Evolutionary conservation across 768 basidiomycete species (phyloP), one percentile per base, ranked within the genome.

Genomic region (Rhodocollybia butyracea): DNA sequence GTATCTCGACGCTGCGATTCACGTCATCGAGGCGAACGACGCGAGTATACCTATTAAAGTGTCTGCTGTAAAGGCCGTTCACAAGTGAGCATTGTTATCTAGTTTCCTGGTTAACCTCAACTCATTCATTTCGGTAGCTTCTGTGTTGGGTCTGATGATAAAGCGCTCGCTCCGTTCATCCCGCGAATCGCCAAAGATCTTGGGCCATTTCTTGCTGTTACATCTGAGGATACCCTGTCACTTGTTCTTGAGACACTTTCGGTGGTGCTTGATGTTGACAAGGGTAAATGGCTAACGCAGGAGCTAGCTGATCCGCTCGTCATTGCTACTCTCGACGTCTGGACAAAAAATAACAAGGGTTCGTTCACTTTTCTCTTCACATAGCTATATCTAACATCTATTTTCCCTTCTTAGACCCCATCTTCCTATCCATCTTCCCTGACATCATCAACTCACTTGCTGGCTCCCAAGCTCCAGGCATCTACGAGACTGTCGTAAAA

Each of bases 261-360:
- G 7, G 87, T 89, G 11, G 82, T 93, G 3, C 74, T 96, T 3
- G 82, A 86, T 42, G 82, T 94, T 6, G 84, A 88, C 40, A 78
- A 84, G 39, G 82, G 84, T 53, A 78, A 76, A 42, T 94, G 91
- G 91, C 67, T 92, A 27, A 84, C 86, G 11, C 61, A 68, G 0
- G 85, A 88, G 3, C 75, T 91, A 46, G 85, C 89, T 0, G 73
- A 73, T 5, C 80, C 86, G 1, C 73, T 98, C 21, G 83, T 87
- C 10, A 66, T 78, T 11, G 84, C 86, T 3, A 71, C 87, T 10
- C 76, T 96, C 38, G 84, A 91, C 39, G 87, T 91, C 21, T 98
- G 94, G 94, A 77, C 81, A 41, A 88, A 86, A 66, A 94, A 92
- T 59, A 89, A 84, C 63, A 91, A 87, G 76, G 95, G 94, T 91